Conservation (phyloP, 768 basidiomycete genomes). For the Dendrothele bispora region DNA sequence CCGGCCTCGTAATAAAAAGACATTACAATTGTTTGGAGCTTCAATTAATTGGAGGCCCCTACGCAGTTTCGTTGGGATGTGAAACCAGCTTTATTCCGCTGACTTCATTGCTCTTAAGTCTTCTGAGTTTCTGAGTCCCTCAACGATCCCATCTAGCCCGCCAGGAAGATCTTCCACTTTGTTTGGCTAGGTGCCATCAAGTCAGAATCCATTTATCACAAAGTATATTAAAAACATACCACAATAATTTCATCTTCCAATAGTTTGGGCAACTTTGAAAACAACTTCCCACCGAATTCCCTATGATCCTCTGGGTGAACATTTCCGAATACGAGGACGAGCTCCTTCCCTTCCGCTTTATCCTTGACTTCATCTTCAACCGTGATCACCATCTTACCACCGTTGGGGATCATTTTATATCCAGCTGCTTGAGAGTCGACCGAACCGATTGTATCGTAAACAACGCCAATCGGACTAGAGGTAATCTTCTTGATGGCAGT, state of each 20-base stretch:
- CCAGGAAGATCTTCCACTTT: not conserved
- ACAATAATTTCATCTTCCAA: not conserved
- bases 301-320: not conserved
- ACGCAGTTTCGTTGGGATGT: not conserved
- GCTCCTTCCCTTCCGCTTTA: not conserved
- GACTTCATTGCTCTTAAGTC: not conserved
- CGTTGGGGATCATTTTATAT: not conserved
- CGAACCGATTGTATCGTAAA: not conserved
- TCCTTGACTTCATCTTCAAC: not conserved
- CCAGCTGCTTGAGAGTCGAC: not conserved
- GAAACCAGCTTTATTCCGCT: conserved; percentile 4
- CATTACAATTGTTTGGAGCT: no score
- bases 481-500: not conserved
- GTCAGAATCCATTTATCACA: not conserved
- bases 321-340: not conserved
- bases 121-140: conserved; percentile 1
- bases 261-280: not conserved
- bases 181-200: not conserved
- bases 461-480: not conserved
- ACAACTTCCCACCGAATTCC: not conserved
- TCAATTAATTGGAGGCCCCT: no score
- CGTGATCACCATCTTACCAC: conserved; percentile 5
- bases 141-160: conserved; percentile 2
- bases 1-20: no score
- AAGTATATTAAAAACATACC: not conserved